Conservation (phyloP, 441 rosid species). For the Adansonia rubrostipa region DNA sequence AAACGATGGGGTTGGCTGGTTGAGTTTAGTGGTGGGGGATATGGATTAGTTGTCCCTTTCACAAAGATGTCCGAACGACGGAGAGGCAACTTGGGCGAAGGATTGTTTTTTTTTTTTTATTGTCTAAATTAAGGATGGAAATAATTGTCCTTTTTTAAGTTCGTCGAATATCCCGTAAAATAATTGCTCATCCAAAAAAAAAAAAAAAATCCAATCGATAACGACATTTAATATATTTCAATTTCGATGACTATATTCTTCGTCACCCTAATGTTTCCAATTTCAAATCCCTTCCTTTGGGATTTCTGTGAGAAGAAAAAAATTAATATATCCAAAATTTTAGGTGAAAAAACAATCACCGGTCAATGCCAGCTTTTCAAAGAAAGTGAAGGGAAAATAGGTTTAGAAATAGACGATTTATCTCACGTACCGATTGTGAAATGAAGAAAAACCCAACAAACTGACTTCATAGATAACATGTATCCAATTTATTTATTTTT, state of each 20-base stretch:
- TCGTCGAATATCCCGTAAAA: conserved; percentile 13
- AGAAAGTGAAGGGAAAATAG: not conserved
- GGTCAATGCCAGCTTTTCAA: not conserved
- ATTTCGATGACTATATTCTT: not conserved
- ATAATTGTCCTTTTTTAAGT: not conserved
- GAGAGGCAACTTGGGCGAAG: conserved; percentile 22
- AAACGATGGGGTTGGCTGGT: no score
- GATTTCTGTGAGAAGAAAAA: not conserved
- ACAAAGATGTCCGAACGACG: conserved; percentile 22
- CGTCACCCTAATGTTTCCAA: not conserved
- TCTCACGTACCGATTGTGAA: no score
- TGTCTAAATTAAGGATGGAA: not conserved
- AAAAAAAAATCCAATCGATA: conserved; percentile 20
- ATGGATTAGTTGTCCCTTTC: conserved; percentile 6
- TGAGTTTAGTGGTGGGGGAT: not conserved
- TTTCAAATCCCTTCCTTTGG: not conserved
- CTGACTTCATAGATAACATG: no score
- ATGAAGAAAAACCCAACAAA: no score
- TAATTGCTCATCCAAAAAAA: no score
- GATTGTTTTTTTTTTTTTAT: conserved; percentile 31
- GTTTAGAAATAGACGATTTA: no score
- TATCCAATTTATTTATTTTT: no score
- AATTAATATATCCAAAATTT: not conserved
- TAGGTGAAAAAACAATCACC: not conserved
- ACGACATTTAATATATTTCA: conserved; percentile 31